Evolutionary conservation across 1,284 basidiomycete species (phyloP).

Genomic region (Ustilago bromivora): DNA sequence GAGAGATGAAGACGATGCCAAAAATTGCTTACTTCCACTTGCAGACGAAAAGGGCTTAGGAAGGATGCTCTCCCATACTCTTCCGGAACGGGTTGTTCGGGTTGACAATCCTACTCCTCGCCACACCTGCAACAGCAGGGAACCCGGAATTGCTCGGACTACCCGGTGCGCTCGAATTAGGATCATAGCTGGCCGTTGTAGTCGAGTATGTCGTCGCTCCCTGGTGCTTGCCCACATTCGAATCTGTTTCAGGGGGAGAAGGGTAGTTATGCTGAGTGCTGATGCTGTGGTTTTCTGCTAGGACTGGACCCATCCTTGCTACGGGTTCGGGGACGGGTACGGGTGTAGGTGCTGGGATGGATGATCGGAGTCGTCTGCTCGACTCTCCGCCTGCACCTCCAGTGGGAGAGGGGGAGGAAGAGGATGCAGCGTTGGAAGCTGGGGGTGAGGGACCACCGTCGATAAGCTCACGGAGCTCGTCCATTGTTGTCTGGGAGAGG

Average conservation of each 20-base stretch:
- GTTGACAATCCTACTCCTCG: slow-evolving; percentile 40
- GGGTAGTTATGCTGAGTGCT: slow-evolving; percentile 40
- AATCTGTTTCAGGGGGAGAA: slow-evolving; percentile 29
- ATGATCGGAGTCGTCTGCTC: slow-evolving; percentile 10
- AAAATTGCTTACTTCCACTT: no score
- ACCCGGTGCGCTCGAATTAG: slow-evolving; percentile 14
- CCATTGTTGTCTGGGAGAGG: slow-evolving; percentile 51
- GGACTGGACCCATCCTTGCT: slow-evolving; percentile 27
- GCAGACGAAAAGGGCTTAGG: slow-evolving; percentile 2
- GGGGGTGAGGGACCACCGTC: slow-evolving; percentile 45
- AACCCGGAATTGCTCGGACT: slow-evolving; percentile 34
- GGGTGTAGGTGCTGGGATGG: slow-evolving; percentile 29
- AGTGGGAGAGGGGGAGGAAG: neutral
- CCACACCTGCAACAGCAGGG: slow-evolving; percentile 9
- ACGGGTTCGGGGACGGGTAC: slow-evolving; percentile 47
- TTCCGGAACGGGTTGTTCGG: slow-evolving; percentile 60
- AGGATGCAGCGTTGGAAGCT: slow-evolving; percentile 26
- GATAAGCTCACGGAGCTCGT: slow-evolving; percentile 59
- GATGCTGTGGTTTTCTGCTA: slow-evolving; percentile 25
- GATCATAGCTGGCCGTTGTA: slow-evolving; percentile 23
- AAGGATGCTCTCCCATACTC: slow-evolving; percentile 41
- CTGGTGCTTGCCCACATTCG: slow-evolving; percentile 16
- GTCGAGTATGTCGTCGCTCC: slow-evolving; percentile 22
- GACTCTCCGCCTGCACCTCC: slow-evolving; percentile 1
- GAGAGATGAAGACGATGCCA: neutral